phyloP scores from a whole-genome alignment of 176 grass and related monocot genomes.

The Stipa capillata region DNA sequence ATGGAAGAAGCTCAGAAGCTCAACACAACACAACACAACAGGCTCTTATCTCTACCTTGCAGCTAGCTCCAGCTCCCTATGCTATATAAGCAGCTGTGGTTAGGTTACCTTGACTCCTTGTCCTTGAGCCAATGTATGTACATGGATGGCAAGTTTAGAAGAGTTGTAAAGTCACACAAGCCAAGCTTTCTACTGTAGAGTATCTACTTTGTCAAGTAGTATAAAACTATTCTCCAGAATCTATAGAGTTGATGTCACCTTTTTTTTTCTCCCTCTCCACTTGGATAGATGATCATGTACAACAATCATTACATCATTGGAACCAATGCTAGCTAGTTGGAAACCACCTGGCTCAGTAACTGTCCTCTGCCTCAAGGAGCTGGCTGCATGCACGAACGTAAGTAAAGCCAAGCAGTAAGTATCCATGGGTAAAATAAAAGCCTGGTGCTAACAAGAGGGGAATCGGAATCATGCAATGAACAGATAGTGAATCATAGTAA shows the following conservation, averaged over 20 bases:
- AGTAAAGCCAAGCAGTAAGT: conserved; percentile 17
- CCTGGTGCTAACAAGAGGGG: neutral
- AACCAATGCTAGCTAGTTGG: conserved; percentile 23
- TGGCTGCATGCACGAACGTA: too few species aligned
- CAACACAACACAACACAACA: too few species aligned
- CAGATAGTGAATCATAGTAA: neutral
- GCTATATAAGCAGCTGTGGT: conserved; percentile 22
- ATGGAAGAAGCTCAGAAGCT: conserved; percentile 15
- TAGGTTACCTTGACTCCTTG: too few species aligned
- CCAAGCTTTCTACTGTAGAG: conserved; percentile 13
- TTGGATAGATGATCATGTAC: conserved; percentile 30
- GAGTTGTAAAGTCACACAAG: conserved; percentile 3
- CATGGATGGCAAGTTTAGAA: conserved; percentile 1
- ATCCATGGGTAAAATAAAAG: conserved; percentile 13
- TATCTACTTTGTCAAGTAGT: conserved; percentile 21
- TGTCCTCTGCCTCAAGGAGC: neutral
- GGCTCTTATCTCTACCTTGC: neutral
- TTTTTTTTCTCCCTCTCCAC: conserved; percentile 51
- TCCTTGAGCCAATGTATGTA: neutral
- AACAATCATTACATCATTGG: conserved; percentile 40
- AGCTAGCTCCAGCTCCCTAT: conserved; percentile 18
- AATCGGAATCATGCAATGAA: conserved; percentile 8
- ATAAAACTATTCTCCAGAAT: conserved; percentile 33
- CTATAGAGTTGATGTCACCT: conserved; percentile 30
- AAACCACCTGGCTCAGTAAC: conserved; percentile 32